Evolutionary conservation across 331 rosid genomes (phyloP).

Genomic region (Acacia pycnantha): DNA sequence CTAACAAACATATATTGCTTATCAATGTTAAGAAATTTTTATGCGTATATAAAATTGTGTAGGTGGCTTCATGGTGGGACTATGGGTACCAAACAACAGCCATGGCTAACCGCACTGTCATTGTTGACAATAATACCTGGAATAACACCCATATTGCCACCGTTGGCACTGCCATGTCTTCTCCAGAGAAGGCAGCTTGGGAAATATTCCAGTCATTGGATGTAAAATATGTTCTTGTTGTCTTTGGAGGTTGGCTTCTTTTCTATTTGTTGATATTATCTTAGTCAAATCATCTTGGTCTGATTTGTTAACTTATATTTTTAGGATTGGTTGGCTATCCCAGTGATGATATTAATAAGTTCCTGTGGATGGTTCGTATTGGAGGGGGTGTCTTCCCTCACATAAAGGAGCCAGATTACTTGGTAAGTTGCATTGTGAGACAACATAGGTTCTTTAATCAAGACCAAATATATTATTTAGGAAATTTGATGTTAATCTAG

Average conservation of each 20-base stretch:
- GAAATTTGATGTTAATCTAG: constrained; percentile 12
- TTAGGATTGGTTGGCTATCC: constrained; percentile 97
- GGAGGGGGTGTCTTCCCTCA: constrained; percentile 99
- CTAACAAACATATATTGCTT: neutral
- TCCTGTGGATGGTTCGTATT: constrained; percentile 98
- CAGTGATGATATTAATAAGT: constrained; percentile 95
- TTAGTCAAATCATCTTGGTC: constrained; percentile 21
- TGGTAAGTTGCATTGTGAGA: constrained; percentile 51
- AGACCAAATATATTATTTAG: constrained; percentile 6
- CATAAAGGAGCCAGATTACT: constrained; percentile 92
- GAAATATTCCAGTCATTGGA: constrained; percentile 95
- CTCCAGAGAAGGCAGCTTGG: constrained; percentile 99
- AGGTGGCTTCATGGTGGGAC: constrained; percentile 99
- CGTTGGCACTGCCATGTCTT: constrained; percentile 99
- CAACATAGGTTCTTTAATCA: constrained; percentile 13
- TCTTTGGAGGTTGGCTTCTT: constrained; percentile 90
- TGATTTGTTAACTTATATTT: constrained; percentile 32
- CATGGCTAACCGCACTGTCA: constrained; percentile 99
- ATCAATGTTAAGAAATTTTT: constrained; percentile 3
- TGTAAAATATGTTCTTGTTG: constrained; percentile 97
- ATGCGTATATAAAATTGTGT: constrained; percentile 26
- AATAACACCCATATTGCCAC: constrained; percentile 99
- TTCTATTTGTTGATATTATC: constrained; percentile 21
- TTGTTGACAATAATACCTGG: constrained; percentile 99
- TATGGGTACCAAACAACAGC: constrained; percentile 99